Conservation (phyloP, 139 green algal species). For the Volvox reticuliferus region DNA sequence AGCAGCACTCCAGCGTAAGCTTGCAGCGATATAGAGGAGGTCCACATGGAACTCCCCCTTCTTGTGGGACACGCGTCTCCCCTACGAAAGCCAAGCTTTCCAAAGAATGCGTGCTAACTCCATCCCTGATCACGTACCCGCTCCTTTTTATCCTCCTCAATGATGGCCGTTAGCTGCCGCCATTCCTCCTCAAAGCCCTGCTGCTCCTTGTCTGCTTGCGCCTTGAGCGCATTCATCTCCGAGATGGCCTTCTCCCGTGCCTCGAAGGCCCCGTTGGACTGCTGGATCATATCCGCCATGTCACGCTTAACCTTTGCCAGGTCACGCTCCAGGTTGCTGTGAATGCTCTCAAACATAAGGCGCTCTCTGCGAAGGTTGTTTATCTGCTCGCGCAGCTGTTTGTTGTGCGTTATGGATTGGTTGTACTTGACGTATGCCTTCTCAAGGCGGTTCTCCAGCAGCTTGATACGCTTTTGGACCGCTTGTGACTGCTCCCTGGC, state of each 20-base stretch:
- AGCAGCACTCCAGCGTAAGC: too few relatives aligned
- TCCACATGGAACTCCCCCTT: too few relatives aligned
- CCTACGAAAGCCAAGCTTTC: too few relatives aligned
- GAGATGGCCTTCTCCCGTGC: slow-evolving; percentile 82
- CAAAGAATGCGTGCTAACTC: too few relatives aligned
- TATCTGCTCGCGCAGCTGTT: slow-evolving; percentile 83
- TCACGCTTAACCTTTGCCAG: slow-evolving; percentile 82
- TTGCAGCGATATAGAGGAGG: too few relatives aligned
- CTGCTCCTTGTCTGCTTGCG: slow-evolving; percentile 88
- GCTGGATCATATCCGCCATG: slow-evolving; percentile 86
- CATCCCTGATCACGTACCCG: slow-evolving; percentile 37
- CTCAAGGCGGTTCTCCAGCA: slow-evolving; percentile 90
- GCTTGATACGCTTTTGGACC: slow-evolving; percentile 81
- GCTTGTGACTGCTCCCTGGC: slow-evolving; percentile 71
- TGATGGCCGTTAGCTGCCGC: slow-evolving; percentile 85
- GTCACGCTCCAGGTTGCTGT: slow-evolving; percentile 84
- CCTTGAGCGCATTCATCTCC: slow-evolving; percentile 83
- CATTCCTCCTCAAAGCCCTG: slow-evolving; percentile 89
- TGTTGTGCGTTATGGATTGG: slow-evolving; percentile 81
- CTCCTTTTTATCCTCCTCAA: slow-evolving; percentile 85
- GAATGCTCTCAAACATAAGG: slow-evolving; percentile 90
- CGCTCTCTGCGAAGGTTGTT: slow-evolving; percentile 90
- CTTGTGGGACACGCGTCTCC: too few relatives aligned
- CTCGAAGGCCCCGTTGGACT: slow-evolving; percentile 66
- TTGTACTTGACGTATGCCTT: slow-evolving; percentile 88